phyloP scores from a whole-genome alignment of 129 eudicot genomes.

The Rutidosis leptorrhynchoides region DNA sequence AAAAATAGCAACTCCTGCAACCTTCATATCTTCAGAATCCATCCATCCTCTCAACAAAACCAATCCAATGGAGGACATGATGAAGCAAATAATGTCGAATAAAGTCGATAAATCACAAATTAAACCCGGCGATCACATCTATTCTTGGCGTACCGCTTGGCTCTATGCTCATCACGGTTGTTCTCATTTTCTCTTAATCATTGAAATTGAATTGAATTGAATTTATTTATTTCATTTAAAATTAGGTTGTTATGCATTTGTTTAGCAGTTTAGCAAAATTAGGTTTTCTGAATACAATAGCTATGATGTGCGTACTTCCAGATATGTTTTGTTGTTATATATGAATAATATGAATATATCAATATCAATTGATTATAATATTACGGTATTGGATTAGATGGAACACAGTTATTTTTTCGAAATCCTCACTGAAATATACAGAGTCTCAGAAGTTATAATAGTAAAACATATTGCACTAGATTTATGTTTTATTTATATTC shows the following conservation, averaged over 20 bases:
- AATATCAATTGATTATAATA: neutral
- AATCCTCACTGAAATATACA: neutral
- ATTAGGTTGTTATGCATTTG: neutral
- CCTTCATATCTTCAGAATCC: neutral
- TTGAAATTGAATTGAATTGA: neutral
- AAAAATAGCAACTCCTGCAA: neutral
- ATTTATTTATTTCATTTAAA: neutral
- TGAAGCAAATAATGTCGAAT: conserved; percentile 49
- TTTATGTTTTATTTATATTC: too few species aligned
- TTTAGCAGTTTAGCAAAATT: neutral
- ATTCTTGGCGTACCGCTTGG: conserved; percentile 75
- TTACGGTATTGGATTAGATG: neutral
- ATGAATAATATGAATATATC: too few species aligned
- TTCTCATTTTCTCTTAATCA: neutral
- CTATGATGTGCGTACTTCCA: neutral
- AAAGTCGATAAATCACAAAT: conserved; percentile 48
- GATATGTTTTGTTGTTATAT: neutral
- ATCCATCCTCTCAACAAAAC: neutral
- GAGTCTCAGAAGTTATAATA: neutral
- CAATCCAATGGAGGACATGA: conserved; percentile 23
- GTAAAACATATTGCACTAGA: neutral
- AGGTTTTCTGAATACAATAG: neutral
- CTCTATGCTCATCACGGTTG: conserved; percentile 87
- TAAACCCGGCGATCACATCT: conserved; percentile 84
- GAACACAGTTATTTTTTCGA: neutral